Conservation (phyloP, 495 filamentous ascomycete genomes). For the Penicillium verhagenii region DNA sequence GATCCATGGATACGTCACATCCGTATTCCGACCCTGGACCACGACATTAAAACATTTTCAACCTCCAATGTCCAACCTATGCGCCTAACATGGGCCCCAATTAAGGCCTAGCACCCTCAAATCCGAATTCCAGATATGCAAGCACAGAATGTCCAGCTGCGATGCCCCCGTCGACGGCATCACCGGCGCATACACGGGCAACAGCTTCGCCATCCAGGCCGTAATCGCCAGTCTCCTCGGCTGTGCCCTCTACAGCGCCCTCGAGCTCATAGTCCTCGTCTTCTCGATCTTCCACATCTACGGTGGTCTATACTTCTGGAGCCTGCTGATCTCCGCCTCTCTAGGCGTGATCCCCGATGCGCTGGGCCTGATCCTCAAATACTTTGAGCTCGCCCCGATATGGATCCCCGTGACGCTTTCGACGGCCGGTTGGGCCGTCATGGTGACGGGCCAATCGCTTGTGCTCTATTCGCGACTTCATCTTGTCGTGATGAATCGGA, state of each 20-base stretch:
- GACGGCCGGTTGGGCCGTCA: slow-evolving; percentile 50
- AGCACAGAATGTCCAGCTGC: slow-evolving; percentile 2
- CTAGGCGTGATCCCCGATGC: slow-evolving; percentile 50
- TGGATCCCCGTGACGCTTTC: slow-evolving; percentile 34
- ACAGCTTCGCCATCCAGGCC: slow-evolving; percentile 23
- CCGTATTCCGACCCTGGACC: neutral
- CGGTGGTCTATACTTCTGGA: slow-evolving; percentile 19
- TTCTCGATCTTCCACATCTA: slow-evolving; percentile 41
- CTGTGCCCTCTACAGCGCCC: slow-evolving; percentile 13
- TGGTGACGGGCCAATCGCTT: slow-evolving; percentile 59
- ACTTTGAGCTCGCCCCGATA: slow-evolving; percentile 37
- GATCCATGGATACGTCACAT: neutral
- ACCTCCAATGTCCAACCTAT: neutral
- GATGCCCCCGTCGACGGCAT: slow-evolving; percentile 22
- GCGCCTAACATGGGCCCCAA: neutral
- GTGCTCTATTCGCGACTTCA: slow-evolving; percentile 61
- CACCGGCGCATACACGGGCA: slow-evolving; percentile 21
- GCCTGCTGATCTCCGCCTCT: slow-evolving; percentile 32
- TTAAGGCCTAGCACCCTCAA: neutral
- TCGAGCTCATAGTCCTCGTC: slow-evolving; percentile 42
- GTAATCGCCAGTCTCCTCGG: slow-evolving; percentile 15
- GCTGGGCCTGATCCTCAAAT: slow-evolving; percentile 53
- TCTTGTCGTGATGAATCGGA: slow-evolving; percentile 42
- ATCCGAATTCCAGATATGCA: neutral
- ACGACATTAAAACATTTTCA: neutral